phyloP scores from a whole-genome alignment of 768 basidiomycete genomes.

The Mycena vitilis region DNA sequence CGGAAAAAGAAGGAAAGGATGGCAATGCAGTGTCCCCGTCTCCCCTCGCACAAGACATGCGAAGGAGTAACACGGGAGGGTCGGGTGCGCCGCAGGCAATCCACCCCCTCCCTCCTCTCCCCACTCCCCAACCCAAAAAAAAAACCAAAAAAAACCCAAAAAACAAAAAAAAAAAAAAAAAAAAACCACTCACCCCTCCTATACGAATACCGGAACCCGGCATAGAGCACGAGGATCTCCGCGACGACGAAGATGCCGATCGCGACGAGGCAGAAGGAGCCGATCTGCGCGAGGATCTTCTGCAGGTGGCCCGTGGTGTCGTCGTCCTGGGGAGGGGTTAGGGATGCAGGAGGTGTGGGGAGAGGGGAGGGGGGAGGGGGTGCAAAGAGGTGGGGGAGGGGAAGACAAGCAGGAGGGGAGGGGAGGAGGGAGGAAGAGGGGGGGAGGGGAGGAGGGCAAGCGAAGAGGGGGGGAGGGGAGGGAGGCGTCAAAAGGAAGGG shows the following conservation, averaged over 20 bases:
- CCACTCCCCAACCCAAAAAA: too few species aligned
- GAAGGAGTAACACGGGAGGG: too few species aligned
- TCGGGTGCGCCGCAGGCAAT: too few species aligned
- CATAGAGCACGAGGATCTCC: constrained; percentile 94
- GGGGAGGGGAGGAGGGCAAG: neutral
- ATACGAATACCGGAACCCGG: constrained; percentile 90
- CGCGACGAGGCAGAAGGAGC: constrained; percentile 95
- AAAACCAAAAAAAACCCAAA: neutral
- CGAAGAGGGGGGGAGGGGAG: neutral
- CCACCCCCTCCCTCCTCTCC: too few species aligned
- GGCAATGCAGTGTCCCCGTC: too few species aligned
- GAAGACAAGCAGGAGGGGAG: neutral
- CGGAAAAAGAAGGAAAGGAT: too few species aligned
- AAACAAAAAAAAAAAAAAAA: neutral
- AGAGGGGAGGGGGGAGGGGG: too few species aligned
- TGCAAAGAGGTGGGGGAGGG: neutral
- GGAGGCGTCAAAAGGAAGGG: too few species aligned
- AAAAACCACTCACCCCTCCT: constrained; percentile 70
- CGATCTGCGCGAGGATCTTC: constrained; percentile 97
- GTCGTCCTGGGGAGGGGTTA: constrained; percentile 65
- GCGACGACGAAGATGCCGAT: constrained; percentile 97
- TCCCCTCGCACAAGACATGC: too few species aligned
- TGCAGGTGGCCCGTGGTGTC: constrained; percentile 99
- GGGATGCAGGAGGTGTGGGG: neutral
- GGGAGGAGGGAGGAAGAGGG: neutral